Conservation (phyloP, 768 basidiomycete species). For the Serendipita sp. region DNA sequence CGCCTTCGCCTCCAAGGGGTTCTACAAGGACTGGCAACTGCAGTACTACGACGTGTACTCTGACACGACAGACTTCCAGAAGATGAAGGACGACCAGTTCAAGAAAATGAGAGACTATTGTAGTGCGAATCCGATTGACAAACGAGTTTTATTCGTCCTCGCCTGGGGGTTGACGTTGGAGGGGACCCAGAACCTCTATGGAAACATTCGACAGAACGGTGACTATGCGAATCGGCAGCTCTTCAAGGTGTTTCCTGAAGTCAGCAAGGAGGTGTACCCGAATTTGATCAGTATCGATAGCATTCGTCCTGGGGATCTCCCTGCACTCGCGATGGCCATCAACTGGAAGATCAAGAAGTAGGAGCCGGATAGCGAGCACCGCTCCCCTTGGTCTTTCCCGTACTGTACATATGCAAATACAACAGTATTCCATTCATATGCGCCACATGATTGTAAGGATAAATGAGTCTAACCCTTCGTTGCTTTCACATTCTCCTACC, state of each 20-base stretch:
- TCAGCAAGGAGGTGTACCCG: slow-evolving; percentile 1
- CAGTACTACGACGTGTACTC: not conserved
- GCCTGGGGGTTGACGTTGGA: not conserved
- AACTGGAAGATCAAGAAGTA: not conserved
- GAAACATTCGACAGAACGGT: not conserved
- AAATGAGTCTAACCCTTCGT: too few relatives aligned
- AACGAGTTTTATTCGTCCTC: not conserved
- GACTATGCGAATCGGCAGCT: not conserved
- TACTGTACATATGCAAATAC: too few relatives aligned
- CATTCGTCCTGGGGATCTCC: not conserved
- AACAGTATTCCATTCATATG: too few relatives aligned
- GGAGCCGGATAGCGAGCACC: too few relatives aligned
- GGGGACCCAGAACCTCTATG: not conserved
- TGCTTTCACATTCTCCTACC: too few relatives aligned
- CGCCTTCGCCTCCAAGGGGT: not conserved
- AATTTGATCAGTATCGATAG: not conserved
- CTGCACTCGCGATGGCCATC: slow-evolving; percentile 1
- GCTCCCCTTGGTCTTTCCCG: too few relatives aligned
- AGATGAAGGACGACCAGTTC: slow-evolving; percentile 1
- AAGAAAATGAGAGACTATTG: slow-evolving; percentile 2
- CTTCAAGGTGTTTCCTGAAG: not conserved
- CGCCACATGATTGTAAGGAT: too few relatives aligned
- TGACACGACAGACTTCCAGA: not conserved
- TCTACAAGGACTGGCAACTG: not conserved
- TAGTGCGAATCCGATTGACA: not conserved